Evolutionary conservation across 139 green algal species (phyloP).

Genomic region (Chlamydomonas incerta): DNA sequence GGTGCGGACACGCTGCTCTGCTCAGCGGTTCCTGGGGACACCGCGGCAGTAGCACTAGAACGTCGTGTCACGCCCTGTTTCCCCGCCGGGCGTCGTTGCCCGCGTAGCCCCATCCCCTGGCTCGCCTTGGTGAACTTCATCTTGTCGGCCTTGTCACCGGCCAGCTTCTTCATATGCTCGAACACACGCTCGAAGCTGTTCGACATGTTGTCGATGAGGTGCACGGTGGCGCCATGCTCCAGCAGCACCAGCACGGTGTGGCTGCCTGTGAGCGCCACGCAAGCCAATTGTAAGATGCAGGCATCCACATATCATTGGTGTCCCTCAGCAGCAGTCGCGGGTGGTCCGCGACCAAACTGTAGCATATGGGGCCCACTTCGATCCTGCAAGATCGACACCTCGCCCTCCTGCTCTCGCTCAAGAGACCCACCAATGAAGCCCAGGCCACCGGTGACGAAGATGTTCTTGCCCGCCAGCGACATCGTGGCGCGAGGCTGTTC

Average conservation of each 20-base stretch:
- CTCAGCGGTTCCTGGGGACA: too few species aligned
- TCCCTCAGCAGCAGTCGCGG: too few species aligned
- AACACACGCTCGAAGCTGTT: slow-evolving; percentile 88
- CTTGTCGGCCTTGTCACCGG: slow-evolving; percentile 78
- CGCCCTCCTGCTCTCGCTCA: too few species aligned
- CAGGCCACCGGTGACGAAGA: slow-evolving; percentile 87
- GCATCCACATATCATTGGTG: too few species aligned
- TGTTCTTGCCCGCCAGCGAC: slow-evolving; percentile 55
- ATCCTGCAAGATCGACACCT: too few species aligned
- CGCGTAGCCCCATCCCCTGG: not conserved
- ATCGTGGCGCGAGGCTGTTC: slow-evolving; percentile 25
- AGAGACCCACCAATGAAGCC: slow-evolving; percentile 80
- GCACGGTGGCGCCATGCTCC: slow-evolving; percentile 83
- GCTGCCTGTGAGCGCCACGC: slow-evolving; percentile 84
- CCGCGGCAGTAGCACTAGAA: not conserved
- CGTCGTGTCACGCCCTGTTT: too few species aligned
- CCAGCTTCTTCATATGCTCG: slow-evolving; percentile 89
- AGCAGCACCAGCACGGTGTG: slow-evolving; percentile 92
- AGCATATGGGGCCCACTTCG: not conserved
- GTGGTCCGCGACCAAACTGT: not conserved
- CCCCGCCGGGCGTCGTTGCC: not conserved
- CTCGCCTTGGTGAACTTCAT: slow-evolving; percentile 87
- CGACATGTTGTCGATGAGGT: slow-evolving; percentile 93
- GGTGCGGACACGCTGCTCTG: too few species aligned
- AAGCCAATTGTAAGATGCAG: too few species aligned